Evolutionary conservation across 2,329 filamentous ascomycete species (phyloP).

Genomic region (Dothideomycetes sp.): DNA sequence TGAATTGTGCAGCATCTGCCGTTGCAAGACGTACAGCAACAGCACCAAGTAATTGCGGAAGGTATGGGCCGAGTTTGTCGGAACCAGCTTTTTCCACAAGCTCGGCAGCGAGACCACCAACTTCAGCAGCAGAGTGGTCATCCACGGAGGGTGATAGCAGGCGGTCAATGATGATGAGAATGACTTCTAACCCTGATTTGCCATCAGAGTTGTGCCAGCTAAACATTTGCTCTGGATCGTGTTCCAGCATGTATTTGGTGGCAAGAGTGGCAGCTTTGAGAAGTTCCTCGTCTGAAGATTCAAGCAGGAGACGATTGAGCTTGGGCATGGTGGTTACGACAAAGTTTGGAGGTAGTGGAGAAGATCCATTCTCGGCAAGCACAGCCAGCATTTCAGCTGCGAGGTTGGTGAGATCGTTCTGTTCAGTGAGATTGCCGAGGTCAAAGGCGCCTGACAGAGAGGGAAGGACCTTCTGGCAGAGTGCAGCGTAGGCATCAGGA

Average conservation of each 20-base stretch:
- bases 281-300: constrained; percentile 76
- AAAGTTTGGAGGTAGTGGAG: constrained; percentile 79
- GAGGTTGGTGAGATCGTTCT: constrained; percentile 74
- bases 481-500: constrained; percentile 57
- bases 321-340: constrained; percentile 80
- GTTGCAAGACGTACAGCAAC: constrained; percentile 76
- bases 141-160: constrained; percentile 75
- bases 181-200: constrained; percentile 77
- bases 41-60: constrained; percentile 77
- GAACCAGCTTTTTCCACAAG: constrained; percentile 91
- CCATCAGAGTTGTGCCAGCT: constrained; percentile 71
- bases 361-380: constrained; percentile 69
- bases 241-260: constrained; percentile 78
- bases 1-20: constrained; percentile 77
- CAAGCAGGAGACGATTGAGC: constrained; percentile 69
- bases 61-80: constrained; percentile 78
- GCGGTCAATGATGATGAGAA: constrained; percentile 83
- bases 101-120: constrained; percentile 86
- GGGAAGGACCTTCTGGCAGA: constrained; percentile 80
- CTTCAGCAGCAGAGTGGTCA: constrained; percentile 89
- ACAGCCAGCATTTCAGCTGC: constrained; percentile 76
- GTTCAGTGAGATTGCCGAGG: constrained; percentile 72
- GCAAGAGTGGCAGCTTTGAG: constrained; percentile 77
- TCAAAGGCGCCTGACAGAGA: constrained; percentile 83
- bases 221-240: constrained; percentile 84